A percentile compares a stretch with the other conserved stretches of the same genome.
phyloP scores from a whole-genome alignment of 2,329 filamentous ascomycete species.

The Myriosclerotinia scirpicola region DNA sequence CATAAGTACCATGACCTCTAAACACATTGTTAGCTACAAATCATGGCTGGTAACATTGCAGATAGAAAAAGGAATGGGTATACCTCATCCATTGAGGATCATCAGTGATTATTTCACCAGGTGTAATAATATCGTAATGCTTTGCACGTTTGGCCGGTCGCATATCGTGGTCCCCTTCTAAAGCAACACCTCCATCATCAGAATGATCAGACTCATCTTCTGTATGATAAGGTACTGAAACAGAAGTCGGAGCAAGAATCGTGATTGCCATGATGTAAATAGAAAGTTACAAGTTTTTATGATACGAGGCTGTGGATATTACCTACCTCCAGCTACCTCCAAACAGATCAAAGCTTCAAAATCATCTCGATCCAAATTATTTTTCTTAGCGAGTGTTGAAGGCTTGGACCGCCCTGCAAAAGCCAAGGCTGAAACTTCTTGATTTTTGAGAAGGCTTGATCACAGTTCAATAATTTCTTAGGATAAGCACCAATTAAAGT shows the following conservation, averaged over 20 bases:
- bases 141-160: slow-evolving; percentile 45
- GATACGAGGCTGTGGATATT: slow-evolving; percentile 22
- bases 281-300: slow-evolving; percentile 4
- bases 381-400: slow-evolving; percentile 18
- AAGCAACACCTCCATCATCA: slow-evolving; percentile 40
- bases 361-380: neutral
- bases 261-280: slow-evolving; percentile 40
- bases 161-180: slow-evolving; percentile 45
- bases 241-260: slow-evolving; percentile 39
- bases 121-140: slow-evolving; percentile 68
- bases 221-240: slow-evolving; percentile 27
- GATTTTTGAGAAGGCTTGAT: slow-evolving; percentile 8
- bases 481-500: slow-evolving; percentile 10
- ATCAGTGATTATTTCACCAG: slow-evolving; percentile 82
- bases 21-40: slow-evolving; percentile 31
- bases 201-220: slow-evolving; percentile 30
- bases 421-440: slow-evolving; percentile 19
- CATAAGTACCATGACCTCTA: slow-evolving; percentile 93
- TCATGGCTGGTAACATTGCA: neutral
- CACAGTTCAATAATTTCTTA: neutral
- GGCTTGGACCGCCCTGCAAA: neutral
- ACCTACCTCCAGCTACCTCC: neutral
- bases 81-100: slow-evolving; percentile 97
- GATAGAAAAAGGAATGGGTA: slow-evolving; percentile 27
- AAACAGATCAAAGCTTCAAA: slow-evolving; percentile 5